Conservation (phyloP, 805 yeast genomes). For the Torulaspora franciscae region DNA sequence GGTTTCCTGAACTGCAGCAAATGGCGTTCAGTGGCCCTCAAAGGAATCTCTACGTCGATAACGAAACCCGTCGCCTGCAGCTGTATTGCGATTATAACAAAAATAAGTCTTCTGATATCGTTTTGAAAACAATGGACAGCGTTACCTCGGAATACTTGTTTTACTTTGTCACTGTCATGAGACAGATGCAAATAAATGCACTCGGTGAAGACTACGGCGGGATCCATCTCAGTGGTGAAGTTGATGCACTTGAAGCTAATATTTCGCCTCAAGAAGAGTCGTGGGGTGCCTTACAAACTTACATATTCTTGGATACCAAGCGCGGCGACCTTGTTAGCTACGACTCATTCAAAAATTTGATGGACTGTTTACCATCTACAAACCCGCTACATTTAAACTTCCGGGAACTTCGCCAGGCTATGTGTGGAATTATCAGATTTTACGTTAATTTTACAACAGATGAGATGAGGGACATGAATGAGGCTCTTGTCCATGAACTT, state of each 20-base stretch:
- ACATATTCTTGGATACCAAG: neutral
- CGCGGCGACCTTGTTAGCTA: neutral
- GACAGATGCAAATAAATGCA: constrained; percentile 1
- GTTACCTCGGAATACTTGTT: constrained; percentile 3
- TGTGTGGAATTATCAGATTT: neutral
- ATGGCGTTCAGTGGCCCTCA: constrained; percentile 5
- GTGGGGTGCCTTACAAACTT: neutral
- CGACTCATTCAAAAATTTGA: neutral
- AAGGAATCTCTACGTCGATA: constrained; percentile 9
- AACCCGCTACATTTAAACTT: neutral
- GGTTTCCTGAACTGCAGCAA: too few relatives aligned
- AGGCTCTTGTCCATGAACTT: neutral
- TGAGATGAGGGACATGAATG: neutral
- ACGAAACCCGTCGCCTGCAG: constrained; percentile 5
- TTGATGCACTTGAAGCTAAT: neutral
- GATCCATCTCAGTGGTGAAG: neutral
- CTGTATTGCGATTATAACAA: constrained; percentile 6
- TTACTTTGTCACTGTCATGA: neutral
- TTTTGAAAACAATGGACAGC: constrained; percentile 1
- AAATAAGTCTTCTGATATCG: neutral
- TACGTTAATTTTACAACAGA: neutral
- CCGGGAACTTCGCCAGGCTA: constrained; percentile 5
- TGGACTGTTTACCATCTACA: neutral
- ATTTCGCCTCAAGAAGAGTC: neutral
- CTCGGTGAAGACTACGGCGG: neutral